Evolutionary conservation across 2,329 filamentous ascomycete species (phyloP).

Genomic region (Bretziella fagacearum): DNA sequence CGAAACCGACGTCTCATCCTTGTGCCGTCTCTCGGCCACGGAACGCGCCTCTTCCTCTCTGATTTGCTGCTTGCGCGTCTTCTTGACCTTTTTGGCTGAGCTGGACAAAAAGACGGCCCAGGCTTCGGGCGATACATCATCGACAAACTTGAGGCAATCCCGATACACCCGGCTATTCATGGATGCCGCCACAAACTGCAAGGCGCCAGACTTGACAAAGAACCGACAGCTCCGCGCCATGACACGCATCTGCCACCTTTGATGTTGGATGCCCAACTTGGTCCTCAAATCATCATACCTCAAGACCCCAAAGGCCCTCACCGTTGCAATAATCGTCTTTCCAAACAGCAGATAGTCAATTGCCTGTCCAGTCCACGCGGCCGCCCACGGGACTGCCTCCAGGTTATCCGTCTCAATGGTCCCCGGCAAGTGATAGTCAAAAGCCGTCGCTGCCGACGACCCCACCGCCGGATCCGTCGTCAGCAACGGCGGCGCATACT

Average conservation of each 20-base stretch:
- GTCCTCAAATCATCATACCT: conserved; percentile 39
- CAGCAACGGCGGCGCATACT: conserved; percentile 32
- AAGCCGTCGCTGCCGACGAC: conserved; percentile 16
- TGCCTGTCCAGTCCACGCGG: conserved; percentile 39
- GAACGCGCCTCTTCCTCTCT: conserved; percentile 11
- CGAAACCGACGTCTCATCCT: not conserved
- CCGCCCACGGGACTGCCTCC: conserved; percentile 38
- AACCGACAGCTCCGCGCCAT: conserved; percentile 41
- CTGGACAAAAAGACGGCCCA: conserved; percentile 34
- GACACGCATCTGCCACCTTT: conserved; percentile 42
- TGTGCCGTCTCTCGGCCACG: not conserved
- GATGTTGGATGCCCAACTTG: conserved; percentile 39
- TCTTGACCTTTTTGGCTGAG: conserved; percentile 12
- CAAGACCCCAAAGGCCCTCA: conserved; percentile 41
- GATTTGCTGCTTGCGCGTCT: conserved; percentile 14
- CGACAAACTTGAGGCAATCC: conserved; percentile 42
- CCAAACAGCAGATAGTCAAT: conserved; percentile 42
- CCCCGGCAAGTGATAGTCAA: conserved; percentile 7
- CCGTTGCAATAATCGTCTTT: conserved; percentile 38
- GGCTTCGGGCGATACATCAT: conserved; percentile 38
- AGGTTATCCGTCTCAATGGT: conserved; percentile 27
- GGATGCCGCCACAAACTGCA: conserved; percentile 40
- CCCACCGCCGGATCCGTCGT: conserved; percentile 18
- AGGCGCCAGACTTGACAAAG: conserved; percentile 36
- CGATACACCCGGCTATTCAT: conserved; percentile 39